phyloP scores from a whole-genome alignment of 2,329 filamentous ascomycete species.

The Bretziella fagacearum region DNA sequence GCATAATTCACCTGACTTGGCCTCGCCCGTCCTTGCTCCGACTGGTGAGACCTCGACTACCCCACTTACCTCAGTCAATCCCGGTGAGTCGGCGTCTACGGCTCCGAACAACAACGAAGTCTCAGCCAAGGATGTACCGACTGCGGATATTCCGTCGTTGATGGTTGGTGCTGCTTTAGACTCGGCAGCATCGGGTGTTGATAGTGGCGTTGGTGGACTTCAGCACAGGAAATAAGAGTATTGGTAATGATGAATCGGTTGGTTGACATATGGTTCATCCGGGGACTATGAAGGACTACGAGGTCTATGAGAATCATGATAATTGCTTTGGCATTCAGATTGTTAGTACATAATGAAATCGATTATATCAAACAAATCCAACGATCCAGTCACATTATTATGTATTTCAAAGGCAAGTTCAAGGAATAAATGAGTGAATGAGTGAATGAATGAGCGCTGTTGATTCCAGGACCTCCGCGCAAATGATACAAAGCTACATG shows the following conservation, averaged over 20 bases:
- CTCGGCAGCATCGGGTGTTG: slow-evolving; percentile 6
- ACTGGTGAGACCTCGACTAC: neutral
- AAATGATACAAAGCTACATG: too few species aligned
- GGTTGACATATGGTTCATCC: too few species aligned
- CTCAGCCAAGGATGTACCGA: neutral
- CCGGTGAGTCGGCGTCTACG: slow-evolving; percentile 2
- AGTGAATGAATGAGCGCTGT: too few species aligned
- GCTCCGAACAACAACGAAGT: neutral
- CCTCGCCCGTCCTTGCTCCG: slow-evolving; percentile 7
- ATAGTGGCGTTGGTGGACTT: neutral
- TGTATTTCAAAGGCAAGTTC: too few species aligned
- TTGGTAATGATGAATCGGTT: neutral
- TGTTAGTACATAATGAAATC: too few species aligned
- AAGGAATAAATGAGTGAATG: too few species aligned
- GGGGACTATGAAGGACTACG: too few species aligned
- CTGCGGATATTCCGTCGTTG: slow-evolving; percentile 6
- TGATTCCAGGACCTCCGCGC: too few species aligned
- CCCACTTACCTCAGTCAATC: neutral
- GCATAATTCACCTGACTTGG: slow-evolving; percentile 46
- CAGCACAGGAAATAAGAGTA: slow-evolving; percentile 10
- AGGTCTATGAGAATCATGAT: too few species aligned
- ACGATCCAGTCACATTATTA: too few species aligned
- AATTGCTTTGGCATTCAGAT: too few species aligned
- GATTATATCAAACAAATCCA: too few species aligned
- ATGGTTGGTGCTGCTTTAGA: neutral